Conservation (phyloP, 345 rosid species). For the Mallotus nudiflorus region DNA sequence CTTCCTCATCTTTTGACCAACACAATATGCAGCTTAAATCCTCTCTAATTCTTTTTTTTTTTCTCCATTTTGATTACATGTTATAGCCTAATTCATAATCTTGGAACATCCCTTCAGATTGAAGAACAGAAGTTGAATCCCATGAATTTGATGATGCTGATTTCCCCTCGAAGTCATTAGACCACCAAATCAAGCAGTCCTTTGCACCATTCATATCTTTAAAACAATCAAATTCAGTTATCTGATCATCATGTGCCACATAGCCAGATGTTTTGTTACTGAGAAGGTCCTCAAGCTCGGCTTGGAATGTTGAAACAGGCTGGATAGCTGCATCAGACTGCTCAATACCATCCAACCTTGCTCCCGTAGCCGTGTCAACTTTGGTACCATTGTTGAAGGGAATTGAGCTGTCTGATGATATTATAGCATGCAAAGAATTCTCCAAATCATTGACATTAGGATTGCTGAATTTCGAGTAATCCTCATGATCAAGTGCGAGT, state of each 20-base stretch:
- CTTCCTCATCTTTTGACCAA: slow-evolving; percentile 23
- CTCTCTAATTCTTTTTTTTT: no score
- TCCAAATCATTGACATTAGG: slow-evolving; percentile 21
- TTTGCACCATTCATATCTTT: slow-evolving; percentile 46
- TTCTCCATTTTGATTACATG: slow-evolving; percentile 25
- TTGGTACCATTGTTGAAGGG: slow-evolving; percentile 1
- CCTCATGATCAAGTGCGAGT: slow-evolving; percentile 17
- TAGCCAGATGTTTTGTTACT: slow-evolving; percentile 27
- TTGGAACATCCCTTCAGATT: slow-evolving; percentile 54
- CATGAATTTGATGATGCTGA: slow-evolving; percentile 61
- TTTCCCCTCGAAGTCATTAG: slow-evolving; percentile 57
- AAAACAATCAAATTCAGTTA: slow-evolving; percentile 51
- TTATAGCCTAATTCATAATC: slow-evolving; percentile 60
- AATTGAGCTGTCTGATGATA: slow-evolving; percentile 15
- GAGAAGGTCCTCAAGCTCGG: slow-evolving; percentile 41
- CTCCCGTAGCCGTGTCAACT: slow-evolving; percentile 13
- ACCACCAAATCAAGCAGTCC: slow-evolving; percentile 64
- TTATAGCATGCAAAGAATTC: slow-evolving; percentile 20
- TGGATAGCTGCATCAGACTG: slow-evolving; percentile 17
- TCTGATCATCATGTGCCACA: slow-evolving; percentile 38
- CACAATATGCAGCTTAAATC: slow-evolving; percentile 10
- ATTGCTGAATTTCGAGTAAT: slow-evolving; percentile 17
- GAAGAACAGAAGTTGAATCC: slow-evolving; percentile 56
- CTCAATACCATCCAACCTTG: not conserved
- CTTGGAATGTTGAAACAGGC: slow-evolving; percentile 29